Conservation (phyloP, 2,329 filamentous ascomycete species). For the Hortaea sp. region DNA sequence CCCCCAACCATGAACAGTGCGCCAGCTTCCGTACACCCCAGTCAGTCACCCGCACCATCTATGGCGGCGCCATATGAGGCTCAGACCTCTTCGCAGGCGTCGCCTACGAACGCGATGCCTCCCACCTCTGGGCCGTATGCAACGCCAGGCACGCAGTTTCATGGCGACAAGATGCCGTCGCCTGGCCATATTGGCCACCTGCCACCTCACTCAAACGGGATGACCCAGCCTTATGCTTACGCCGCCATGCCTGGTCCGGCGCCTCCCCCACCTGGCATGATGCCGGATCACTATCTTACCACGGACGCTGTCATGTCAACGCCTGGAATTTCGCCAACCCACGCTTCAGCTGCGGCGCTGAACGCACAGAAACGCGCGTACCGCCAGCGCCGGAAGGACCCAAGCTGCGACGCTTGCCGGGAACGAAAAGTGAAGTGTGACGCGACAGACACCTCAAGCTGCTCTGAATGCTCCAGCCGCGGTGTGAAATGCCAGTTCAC, state of each 20-base stretch:
- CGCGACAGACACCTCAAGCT: slow-evolving; percentile 90
- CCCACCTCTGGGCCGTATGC: slow-evolving; percentile 1
- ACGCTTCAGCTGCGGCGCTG: slow-evolving; percentile 37
- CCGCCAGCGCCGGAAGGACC: slow-evolving; percentile 87
- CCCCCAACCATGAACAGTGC: slow-evolving; percentile 1
- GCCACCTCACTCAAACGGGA: slow-evolving; percentile 11
- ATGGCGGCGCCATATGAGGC: slow-evolving; percentile 1
- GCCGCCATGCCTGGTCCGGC: slow-evolving; percentile 6
- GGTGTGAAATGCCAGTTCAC: slow-evolving; percentile 98
- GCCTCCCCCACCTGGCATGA: slow-evolving; percentile 9
- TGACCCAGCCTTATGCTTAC: slow-evolving; percentile 13
- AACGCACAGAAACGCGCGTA: slow-evolving; percentile 83
- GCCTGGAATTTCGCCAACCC: slow-evolving; percentile 21
- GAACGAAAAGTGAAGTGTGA: slow-evolving; percentile 81
- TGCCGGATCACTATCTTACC: slow-evolving; percentile 19
- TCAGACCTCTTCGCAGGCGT: slow-evolving; percentile 1
- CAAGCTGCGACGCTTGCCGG: slow-evolving; percentile 92
- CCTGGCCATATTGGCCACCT: background rate
- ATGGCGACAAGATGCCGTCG: slow-evolving; percentile 2
- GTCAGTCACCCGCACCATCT: background rate
- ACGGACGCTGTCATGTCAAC: slow-evolving; percentile 18
- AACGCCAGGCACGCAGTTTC: slow-evolving; percentile 1
- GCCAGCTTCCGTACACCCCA: background rate
- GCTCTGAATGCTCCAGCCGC: slow-evolving; percentile 91
- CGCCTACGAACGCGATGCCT: slow-evolving; percentile 1